phyloP scores from a whole-genome alignment of 1,284 basidiomycete species.

The Melampsora larici-populina region DNA sequence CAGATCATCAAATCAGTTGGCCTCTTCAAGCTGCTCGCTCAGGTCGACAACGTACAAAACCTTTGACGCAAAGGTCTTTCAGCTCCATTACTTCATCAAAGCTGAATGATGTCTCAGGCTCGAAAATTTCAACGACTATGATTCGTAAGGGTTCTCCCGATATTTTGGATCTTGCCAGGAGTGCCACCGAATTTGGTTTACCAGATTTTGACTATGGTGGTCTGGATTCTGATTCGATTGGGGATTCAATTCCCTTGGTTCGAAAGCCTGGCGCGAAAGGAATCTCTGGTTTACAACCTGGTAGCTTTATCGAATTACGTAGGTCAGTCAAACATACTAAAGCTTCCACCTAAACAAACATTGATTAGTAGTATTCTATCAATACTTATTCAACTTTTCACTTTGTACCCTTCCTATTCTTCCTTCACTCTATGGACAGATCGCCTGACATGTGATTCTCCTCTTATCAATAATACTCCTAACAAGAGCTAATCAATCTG shows the following conservation, averaged over 20 bases:
- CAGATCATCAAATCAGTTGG: slow-evolving; percentile 35
- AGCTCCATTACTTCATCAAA: background rate
- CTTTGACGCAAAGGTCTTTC: background rate
- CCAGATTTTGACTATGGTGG: slow-evolving; percentile 37
- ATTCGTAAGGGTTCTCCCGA: slow-evolving; percentile 39
- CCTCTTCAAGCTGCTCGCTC: slow-evolving; percentile 9
- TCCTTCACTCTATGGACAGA: background rate
- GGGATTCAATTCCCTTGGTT: background rate
- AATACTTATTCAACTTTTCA: background rate
- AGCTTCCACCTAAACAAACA: background rate
- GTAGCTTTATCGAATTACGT: slow-evolving; percentile 40
- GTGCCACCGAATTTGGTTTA: slow-evolving; percentile 14
- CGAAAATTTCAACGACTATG: slow-evolving; percentile 4
- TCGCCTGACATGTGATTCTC: slow-evolving; percentile 1
- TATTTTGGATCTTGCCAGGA: slow-evolving; percentile 24
- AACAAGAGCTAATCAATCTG: slow-evolving; percentile 35
- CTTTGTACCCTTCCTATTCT: background rate
- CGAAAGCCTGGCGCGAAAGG: slow-evolving; percentile 37
- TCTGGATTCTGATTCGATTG: slow-evolving; percentile 25
- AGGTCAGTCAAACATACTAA: slow-evolving; percentile 26
- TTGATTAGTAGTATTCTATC: background rate
- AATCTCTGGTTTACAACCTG: slow-evolving; percentile 26
- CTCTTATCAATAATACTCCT: background rate
- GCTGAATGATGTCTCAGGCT: background rate
- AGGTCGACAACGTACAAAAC: background rate